Base-by-base conservation (phyloP, 1,284 basidiomycete species). In the Trichosporon sp. region DNA sequence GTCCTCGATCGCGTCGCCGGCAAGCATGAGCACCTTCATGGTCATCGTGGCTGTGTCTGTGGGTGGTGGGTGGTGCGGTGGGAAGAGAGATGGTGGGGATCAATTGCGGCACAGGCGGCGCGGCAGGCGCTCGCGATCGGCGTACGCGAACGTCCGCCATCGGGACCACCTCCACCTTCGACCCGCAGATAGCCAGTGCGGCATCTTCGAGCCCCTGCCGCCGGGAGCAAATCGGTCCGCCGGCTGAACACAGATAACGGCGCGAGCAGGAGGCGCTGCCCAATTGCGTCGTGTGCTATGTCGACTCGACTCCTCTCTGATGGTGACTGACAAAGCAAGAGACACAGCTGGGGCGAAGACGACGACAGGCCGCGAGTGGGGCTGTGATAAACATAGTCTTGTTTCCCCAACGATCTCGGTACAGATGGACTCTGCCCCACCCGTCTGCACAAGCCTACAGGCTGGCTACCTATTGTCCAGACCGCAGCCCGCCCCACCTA, bases 1-100 rank as follows among this genome's bases (percentile, higher is more conserved):
- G 67, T 70, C 71, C 51, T 72, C 70, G 65, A 72, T 70, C 21
- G 70, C 68, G 53, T 72, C 71, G 67, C 71, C 71, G 51, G 62
- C 29, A 31, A 72, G 69, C 23, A 72, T 64, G n/a, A 70, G 69
- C n/a, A 72, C 65, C 65, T 66, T 66, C 66, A 68, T 68, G 15
- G 13, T 65, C 34, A 15, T 32, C 7, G 29, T 27, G 6, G 56
- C 2, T 9, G 56, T 21, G 9, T 18, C 2, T 7, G 44, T 58
- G 13, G 15, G 56, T n/a, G 56, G 29, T 11, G 53, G 53, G 12
- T 12, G 31, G 27, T 58, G 25, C 13, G 29, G 15, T 25, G 56
- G 12, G 27, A 31, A 31, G 27, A 51, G 47, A 6, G 21, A 47
- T 15, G 44, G 21, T n/a, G 47, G 47, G 47, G 23, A 23, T 51